Conservation (phyloP, 129 eudicot species). For the Dittrichia graveolens region DNA sequence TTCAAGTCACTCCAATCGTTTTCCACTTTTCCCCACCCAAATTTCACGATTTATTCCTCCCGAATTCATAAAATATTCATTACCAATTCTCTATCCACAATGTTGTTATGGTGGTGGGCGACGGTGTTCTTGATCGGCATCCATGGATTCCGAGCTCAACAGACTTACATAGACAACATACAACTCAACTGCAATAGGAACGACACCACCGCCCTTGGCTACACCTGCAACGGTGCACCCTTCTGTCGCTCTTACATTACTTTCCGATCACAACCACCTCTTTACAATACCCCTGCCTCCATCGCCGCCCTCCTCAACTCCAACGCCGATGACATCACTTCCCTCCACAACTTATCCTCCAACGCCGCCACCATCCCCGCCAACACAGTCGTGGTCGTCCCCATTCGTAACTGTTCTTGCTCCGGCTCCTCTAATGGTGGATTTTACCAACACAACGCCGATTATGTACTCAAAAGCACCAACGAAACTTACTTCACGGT, state of each 20-base stretch:
- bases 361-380: conserved; percentile 38
- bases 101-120: conserved; percentile 7
- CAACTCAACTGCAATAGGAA: conserved; percentile 57
- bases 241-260: conserved; percentile 68
- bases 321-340: conserved; percentile 42
- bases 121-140: background rate
- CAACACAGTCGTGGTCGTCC: conserved; percentile 57
- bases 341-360: conserved; percentile 56
- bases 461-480: conserved; percentile 22
- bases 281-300: conserved; percentile 47
- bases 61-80: conserved; percentile 3
- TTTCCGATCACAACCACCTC: conserved; percentile 53
- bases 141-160: conserved; percentile 47
- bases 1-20: conserved; percentile 25
- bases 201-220: conserved; percentile 49
- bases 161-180: conserved; percentile 58
- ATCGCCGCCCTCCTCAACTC: conserved; percentile 47
- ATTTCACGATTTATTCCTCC: background rate
- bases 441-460: conserved; percentile 59
- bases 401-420: conserved; percentile 58
- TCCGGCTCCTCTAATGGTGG: conserved; percentile 2
- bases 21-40: background rate
- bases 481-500: conserved; percentile 50
- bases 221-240: conserved; percentile 49
- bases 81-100: conserved; percentile 2